A percentile compares a stretch with the other conserved stretches of the same genome.
phyloP scores from a whole-genome alignment of 176 grass and related monocot species.

The Lolium multiflorum region DNA sequence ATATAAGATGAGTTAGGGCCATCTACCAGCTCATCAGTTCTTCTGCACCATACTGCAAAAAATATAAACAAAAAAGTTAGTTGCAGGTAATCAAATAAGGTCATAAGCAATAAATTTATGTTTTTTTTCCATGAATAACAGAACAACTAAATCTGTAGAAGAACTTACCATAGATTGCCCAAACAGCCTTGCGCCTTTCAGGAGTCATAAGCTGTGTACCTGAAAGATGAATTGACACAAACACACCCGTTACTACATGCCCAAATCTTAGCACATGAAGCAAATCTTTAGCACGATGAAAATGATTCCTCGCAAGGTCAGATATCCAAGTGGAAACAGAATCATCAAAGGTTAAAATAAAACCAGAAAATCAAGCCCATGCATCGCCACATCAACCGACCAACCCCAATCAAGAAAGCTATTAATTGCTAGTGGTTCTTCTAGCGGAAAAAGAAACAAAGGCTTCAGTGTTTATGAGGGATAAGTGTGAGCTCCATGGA shows the following conservation, averaged over 20 bases:
- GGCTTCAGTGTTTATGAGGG: not conserved
- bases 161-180: constrained; percentile 85
- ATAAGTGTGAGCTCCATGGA: not conserved
- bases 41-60: constrained; percentile 92
- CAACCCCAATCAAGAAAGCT: not conserved
- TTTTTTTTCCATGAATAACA: not conserved
- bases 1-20: constrained; percentile 93
- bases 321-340: constrained; percentile 29
- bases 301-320: not conserved
- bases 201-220: constrained; percentile 92
- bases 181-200: constrained; percentile 86
- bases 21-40: constrained; percentile 96
- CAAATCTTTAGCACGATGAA: not conserved
- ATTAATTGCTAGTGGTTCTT: not conserved
- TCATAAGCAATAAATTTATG: not conserved
- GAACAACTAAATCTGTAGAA: not conserved
- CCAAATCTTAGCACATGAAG: not conserved
- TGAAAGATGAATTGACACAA: constrained; percentile 34
- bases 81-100: not conserved
- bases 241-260: constrained; percentile 4
- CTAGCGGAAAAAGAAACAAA: not conserved
- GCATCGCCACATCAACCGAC: not conserved
- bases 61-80: not conserved
- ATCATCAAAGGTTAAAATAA: not conserved
- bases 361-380: constrained; percentile 42